A percentile compares a stretch with the other conserved stretches of the same genome.
Evolutionary conservation across 345 rosid genomes (phyloP).

Genomic region (Salix koriyanagi): DNA sequence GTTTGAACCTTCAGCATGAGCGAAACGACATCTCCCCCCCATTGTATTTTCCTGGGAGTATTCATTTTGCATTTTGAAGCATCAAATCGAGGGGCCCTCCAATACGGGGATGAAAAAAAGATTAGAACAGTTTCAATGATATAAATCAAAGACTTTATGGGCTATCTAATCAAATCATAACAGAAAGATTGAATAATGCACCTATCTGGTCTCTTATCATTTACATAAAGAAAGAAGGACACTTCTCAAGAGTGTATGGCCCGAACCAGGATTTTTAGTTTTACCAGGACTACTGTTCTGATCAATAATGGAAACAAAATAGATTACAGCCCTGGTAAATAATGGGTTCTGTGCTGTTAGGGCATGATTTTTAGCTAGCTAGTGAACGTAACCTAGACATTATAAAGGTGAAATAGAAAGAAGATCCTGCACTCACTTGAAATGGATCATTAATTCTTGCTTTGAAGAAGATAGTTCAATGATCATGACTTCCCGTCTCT

Average conservation of each 20-base stretch:
- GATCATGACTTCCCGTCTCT: background rate
- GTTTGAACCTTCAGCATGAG: background rate
- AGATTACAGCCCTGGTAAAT: background rate
- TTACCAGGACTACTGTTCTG: background rate
- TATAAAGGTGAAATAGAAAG: constrained; percentile 7
- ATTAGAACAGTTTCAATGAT: constrained; percentile 2
- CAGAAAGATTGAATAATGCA: constrained; percentile 13
- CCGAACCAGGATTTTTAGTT: constrained; percentile 11
- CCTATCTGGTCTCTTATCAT: constrained; percentile 10
- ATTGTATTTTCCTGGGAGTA: background rate
- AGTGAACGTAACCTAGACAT: background rate
- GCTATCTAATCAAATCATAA: constrained; percentile 30
- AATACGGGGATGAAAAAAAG: no score
- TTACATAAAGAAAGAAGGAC: background rate
- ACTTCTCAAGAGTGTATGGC: constrained; percentile 5
- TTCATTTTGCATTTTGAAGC: background rate
- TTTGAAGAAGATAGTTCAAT: background rate
- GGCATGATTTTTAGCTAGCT: background rate
- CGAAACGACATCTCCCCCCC: background rate
- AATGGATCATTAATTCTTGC: background rate
- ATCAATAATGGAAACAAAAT: constrained; percentile 20
- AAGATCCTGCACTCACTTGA: background rate
- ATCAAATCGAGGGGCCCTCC: background rate
- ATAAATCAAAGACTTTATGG: constrained; percentile 25
- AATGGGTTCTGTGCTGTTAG: background rate